Base-by-base conservation (phyloP, 768 basidiomycete species). In the Lactarius evosmus region DNA sequence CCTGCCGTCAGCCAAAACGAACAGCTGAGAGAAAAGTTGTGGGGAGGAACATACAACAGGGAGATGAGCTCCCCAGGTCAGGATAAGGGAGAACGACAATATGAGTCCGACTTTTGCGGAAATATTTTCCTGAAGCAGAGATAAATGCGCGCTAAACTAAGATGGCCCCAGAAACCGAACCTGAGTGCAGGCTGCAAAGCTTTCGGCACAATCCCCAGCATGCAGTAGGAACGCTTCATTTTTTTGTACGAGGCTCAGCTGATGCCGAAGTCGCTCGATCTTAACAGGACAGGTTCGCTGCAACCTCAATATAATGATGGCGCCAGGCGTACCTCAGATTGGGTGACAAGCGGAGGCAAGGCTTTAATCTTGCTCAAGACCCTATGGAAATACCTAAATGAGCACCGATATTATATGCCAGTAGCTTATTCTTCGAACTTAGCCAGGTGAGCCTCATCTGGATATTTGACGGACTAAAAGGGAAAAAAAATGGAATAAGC, bases 151-250 rank as follows among this genome's bases (percentile, higher is more conserved):
- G 25, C 30, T n/a, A 51, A 53, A 46, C 27, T 41, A 22, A 27
- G 34, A 12, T 25, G 9, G 22, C 9, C 25, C 12, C 14, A 25
- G 46, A 49, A 49, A 6, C 12, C 83, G 70, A 72, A 92, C 91
- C 66, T 92, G 85, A 0, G 91, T 93, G 73, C 93, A 95, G 0
- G 92, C 93, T 69, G 91, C 89, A 70, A 96, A 95, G 73, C 91
- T 89, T 74, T 95, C 93, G n/a, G 93, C 95, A 70, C 97, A 99
- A 71, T 99, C 97, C 2, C 97, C 97, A 0, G 97, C 97, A 66
- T 99, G 97, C 2, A 99, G 82, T 40, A 99, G 80, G 76, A 99
- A 98, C 0, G 93, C 94, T 70, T 95, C 85, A 66, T 93, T 91
- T 22, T 81, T 81, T 69, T 97, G 89, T 3, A 95, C 94, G 38